A percentile compares a stretch with the other conserved stretches of the same genome.
phyloP scores from a whole-genome alignment of 2,329 filamentous ascomycete genomes.

The Diaporthe capsici region DNA sequence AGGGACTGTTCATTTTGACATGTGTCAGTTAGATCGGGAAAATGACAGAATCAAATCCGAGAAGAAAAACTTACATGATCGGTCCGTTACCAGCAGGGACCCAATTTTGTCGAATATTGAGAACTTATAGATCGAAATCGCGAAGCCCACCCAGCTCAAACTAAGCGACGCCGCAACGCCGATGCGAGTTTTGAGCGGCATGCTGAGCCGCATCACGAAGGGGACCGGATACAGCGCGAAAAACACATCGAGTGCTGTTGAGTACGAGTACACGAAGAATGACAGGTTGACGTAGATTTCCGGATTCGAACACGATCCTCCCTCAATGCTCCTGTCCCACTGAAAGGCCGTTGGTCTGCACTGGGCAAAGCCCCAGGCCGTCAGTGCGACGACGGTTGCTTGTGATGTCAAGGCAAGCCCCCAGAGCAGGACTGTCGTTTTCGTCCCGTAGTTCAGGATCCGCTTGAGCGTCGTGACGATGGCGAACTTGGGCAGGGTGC shows the following conservation, averaged over 20 bases:
- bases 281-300: constrained; percentile 46
- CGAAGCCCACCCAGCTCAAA: constrained; percentile 47
- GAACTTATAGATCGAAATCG: constrained; percentile 50
- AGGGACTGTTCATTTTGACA: constrained; percentile 37
- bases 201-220: constrained; percentile 51
- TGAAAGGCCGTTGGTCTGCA: constrained; percentile 48
- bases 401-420: constrained; percentile 50
- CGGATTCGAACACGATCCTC: constrained; percentile 45
- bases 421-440: constrained; percentile 50
- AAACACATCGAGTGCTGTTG: constrained; percentile 50
- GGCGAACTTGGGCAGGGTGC: constrained; percentile 53
- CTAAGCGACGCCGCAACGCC: constrained; percentile 47
- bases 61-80: constrained; percentile 47
- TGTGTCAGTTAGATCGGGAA: constrained; percentile 44
- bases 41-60: constrained; percentile 44
- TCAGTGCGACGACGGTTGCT: constrained; percentile 49
- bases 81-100: constrained; percentile 45
- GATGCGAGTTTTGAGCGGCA: constrained; percentile 48
- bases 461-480: constrained; percentile 51
- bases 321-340: constrained; percentile 48
- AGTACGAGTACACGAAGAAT: constrained; percentile 50
- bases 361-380: constrained; percentile 51
- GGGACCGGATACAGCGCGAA: constrained; percentile 51
- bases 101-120: constrained; percentile 47
- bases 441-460: constrained; percentile 50